Conservation (phyloP, 2,329 filamentous ascomycete species). For the Botrytis aclada region DNA sequence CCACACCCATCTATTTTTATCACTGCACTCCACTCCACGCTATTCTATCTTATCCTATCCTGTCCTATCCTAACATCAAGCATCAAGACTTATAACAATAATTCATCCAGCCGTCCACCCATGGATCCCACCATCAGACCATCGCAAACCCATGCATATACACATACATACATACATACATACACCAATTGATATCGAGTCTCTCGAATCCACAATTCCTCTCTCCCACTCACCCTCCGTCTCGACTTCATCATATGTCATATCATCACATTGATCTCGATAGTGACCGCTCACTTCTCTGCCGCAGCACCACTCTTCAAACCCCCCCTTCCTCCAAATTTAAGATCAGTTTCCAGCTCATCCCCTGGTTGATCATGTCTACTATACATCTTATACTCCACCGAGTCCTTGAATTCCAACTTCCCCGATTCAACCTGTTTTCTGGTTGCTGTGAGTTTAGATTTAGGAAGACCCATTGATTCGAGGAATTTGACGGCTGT, state of each 20-base stretch:
- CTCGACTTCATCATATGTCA: background rate
- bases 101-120: background rate
- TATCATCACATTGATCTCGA: background rate
- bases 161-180: background rate
- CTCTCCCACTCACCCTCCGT: background rate
- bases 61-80: background rate
- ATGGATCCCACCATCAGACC: too few relatives aligned
- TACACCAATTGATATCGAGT: background rate
- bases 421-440: constrained; percentile 60
- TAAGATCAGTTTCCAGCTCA: constrained; percentile 35
- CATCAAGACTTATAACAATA: background rate
- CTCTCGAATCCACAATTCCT: background rate
- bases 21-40: too few relatives aligned
- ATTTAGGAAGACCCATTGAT: constrained; percentile 63
- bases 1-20: background rate
- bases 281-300: background rate
- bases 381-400: constrained; percentile 62
- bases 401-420: constrained; percentile 53
- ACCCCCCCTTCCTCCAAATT: background rate
- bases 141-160: background rate
- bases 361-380: constrained; percentile 52
- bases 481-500: constrained; percentile 58
- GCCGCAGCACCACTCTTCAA: background rate
- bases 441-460: constrained; percentile 55
- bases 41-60: background rate